phyloP scores from a whole-genome alignment of 2,329 filamentous ascomycete genomes.

The Macroventuria anomochaeta region DNA sequence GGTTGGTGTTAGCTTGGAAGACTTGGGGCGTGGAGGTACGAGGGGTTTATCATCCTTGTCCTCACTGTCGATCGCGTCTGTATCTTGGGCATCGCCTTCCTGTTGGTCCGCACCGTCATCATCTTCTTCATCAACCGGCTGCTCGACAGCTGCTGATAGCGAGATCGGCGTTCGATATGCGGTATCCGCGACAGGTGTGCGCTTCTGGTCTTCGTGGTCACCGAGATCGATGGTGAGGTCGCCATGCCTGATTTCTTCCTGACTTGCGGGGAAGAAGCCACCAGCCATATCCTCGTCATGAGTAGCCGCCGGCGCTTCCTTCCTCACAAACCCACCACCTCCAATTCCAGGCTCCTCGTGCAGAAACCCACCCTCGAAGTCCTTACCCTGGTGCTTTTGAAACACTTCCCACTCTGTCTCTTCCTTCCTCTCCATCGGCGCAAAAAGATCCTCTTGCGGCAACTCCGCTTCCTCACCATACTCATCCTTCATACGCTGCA shows the following conservation, averaged over 20 bases:
- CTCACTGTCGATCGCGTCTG: conserved; percentile 5
- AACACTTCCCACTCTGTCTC: conserved; percentile 53
- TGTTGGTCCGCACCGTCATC: background rate
- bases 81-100: background rate
- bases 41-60: conserved; percentile 31
- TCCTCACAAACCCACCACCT: conserved; percentile 23
- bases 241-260: conserved; percentile 40
- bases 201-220: conserved; percentile 21
- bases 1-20: conserved; percentile 3
- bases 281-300: conserved; percentile 41
- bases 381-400: conserved; percentile 27
- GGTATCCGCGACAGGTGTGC: conserved; percentile 14
- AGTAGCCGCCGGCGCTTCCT: conserved; percentile 13
- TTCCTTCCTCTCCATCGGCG: conserved; percentile 58
- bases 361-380: conserved; percentile 53
- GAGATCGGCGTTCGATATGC: conserved; percentile 45
- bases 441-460: conserved; percentile 61
- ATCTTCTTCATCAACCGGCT: conserved; percentile 13
- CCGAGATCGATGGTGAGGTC: conserved; percentile 44
- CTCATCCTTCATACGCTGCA: conserved; percentile 50
- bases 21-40: conserved; percentile 19
- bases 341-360: conserved; percentile 36
- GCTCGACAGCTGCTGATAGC: conserved; percentile 40
- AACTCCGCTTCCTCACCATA: conserved; percentile 54
- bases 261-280: conserved; percentile 48